Evolutionary conservation across 2,329 filamentous ascomycete genomes (phyloP).

Genomic region (Claviceps citrina): DNA sequence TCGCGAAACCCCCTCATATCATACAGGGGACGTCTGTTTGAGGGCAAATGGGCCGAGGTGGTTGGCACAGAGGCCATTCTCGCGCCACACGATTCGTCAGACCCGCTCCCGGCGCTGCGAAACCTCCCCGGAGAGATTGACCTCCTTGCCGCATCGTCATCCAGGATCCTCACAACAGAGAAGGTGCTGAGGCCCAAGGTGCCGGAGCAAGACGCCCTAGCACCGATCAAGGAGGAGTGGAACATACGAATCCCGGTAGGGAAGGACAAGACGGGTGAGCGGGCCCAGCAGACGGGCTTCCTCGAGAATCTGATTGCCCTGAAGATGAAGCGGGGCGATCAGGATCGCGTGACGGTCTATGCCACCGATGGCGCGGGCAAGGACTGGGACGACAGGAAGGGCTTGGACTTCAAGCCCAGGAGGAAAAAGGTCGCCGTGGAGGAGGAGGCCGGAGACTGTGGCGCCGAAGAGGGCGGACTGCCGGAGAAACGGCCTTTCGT

Average conservation of each 20-base stretch:
- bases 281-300: conserved; percentile 38
- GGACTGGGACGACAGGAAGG: conserved; percentile 25
- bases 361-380: conserved; percentile 29
- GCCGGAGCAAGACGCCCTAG: conserved; percentile 19
- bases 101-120: conserved; percentile 25
- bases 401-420: conserved; percentile 25
- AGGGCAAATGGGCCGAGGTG: conserved; percentile 66
- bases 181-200: conserved; percentile 39
- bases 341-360: conserved; percentile 48
- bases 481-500: conserved; percentile 2
- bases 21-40: conserved; percentile 64
- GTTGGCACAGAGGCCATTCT: conserved; percentile 77
- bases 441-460: background rate
- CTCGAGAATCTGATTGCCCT: conserved; percentile 49
- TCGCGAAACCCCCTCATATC: conserved; percentile 60
- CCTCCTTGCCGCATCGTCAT: conserved; percentile 49
- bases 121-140: conserved; percentile 42
- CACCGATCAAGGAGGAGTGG: conserved; percentile 26
- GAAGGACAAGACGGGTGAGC: conserved; percentile 31
- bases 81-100: conserved; percentile 24
- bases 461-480: conserved; percentile 7
- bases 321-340: conserved; percentile 49
- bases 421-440: conserved; percentile 9
- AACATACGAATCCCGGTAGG: conserved; percentile 30
- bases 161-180: conserved; percentile 40